Percentiles rank a stretch among this genome's conserved stretches.
phyloP scores from a whole-genome alignment of 2,329 filamentous ascomycete species.

The Periconia digitata region DNA sequence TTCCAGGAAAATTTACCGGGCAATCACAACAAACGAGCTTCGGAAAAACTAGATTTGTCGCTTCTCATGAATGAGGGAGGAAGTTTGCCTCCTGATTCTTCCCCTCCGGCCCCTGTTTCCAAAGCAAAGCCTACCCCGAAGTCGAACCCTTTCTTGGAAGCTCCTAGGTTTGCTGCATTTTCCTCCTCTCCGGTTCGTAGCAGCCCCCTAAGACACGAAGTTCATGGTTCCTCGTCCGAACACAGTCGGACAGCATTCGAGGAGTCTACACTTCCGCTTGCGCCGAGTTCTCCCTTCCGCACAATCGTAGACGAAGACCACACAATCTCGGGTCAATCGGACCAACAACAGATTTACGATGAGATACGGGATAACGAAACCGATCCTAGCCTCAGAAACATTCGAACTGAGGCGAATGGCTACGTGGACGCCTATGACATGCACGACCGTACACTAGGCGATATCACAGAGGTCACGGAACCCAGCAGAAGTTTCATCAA shows the following conservation, averaged over 20 bases:
- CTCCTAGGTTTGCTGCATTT: conserved; percentile 29
- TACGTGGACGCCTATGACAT: conserved; percentile 37
- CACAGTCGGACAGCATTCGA: conserved; percentile 22
- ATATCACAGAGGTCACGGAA: conserved; percentile 40
- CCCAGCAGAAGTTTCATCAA: conserved; percentile 25
- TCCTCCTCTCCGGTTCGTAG: conserved; percentile 34
- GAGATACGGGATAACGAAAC: conserved; percentile 33
- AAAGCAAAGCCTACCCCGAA: conserved; percentile 16
- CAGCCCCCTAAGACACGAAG: conserved; percentile 37
- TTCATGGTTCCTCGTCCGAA: conserved; percentile 25
- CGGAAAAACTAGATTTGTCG: conserved; percentile 34
- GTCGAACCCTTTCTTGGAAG: conserved; percentile 33
- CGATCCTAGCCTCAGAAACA: conserved; percentile 27
- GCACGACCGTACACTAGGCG: conserved; percentile 33
- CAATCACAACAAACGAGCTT: conserved; percentile 23
- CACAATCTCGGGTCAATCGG: conserved; percentile 28
- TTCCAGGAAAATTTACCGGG: conserved; percentile 37
- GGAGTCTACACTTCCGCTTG: conserved; percentile 32
- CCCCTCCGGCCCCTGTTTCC: conserved; percentile 24
- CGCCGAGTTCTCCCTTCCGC: conserved; percentile 38
- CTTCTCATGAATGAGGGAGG: conserved; percentile 33
- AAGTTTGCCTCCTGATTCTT: conserved; percentile 35
- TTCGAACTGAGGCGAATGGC: conserved; percentile 37
- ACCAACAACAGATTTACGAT: conserved; percentile 31
- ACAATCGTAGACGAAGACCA: conserved; percentile 30